Evolutionary conservation across 768 basidiomycete genomes (phyloP).

Genomic region (Rhodotorula sphaerocarpa): DNA sequence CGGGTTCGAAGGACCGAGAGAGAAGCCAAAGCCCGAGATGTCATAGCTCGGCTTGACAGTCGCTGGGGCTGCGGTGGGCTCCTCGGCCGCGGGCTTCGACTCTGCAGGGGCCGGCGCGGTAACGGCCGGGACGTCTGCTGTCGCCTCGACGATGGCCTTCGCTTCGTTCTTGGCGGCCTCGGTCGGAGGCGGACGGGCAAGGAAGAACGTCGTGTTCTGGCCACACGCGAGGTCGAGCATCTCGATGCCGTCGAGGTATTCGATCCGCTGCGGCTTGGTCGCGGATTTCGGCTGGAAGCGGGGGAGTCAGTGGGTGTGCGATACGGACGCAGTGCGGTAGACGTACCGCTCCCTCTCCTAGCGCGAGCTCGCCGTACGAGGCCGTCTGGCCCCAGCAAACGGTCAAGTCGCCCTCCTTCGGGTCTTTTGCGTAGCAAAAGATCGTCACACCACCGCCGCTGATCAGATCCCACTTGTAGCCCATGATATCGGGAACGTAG

Average conservation of each 20-base stretch:
- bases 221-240: constrained; percentile 67
- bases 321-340: background rate
- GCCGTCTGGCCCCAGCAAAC: constrained; percentile 50
- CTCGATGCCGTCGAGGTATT: constrained; percentile 66
- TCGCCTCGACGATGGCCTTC: background rate
- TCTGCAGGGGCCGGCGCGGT: constrained; percentile 1
- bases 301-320: background rate
- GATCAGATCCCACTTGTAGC: constrained; percentile 64
- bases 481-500: constrained; percentile 48
- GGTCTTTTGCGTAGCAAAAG: constrained; percentile 67
- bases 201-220: constrained; percentile 75
- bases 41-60: constrained; percentile 22
- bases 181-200: constrained; percentile 55
- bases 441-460: constrained; percentile 82
- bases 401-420: constrained; percentile 60
- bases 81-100: background rate
- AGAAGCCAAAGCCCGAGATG: constrained; percentile 30
- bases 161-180: constrained; percentile 20
- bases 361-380: constrained; percentile 62
- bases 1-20: constrained; percentile 6
- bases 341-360: constrained; percentile 51
- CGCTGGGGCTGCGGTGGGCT: background rate
- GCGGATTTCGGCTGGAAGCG: constrained; percentile 24
- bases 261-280: constrained; percentile 48
- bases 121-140: background rate